Conservation (phyloP, 1,284 basidiomycete genomes). For the Rhodofomes roseus region DNA sequence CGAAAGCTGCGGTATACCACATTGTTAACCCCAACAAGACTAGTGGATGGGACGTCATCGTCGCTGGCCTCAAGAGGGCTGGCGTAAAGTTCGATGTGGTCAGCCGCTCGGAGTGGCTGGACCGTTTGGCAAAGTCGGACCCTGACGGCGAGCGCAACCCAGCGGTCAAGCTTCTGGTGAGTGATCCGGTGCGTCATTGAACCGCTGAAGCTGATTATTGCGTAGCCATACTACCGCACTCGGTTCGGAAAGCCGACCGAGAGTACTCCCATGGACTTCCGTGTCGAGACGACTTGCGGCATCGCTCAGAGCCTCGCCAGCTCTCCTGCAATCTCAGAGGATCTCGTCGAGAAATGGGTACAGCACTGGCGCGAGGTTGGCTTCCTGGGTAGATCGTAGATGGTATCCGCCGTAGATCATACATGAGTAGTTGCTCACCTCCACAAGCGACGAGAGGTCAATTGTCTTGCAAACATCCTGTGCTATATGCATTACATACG, state of each 20-base stretch:
- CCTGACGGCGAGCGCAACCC: conserved; percentile 9
- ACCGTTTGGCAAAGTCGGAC: conserved; percentile 36
- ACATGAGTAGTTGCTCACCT: not conserved
- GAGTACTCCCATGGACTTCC: conserved; percentile 6
- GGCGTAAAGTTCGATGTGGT: conserved; percentile 45
- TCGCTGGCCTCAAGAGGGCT: conserved; percentile 36
- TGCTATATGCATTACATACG: no score
- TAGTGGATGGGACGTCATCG: conserved; percentile 40
- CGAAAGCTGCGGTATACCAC: conserved; percentile 38
- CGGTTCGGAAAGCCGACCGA: conserved; percentile 4
- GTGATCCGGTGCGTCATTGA: not conserved
- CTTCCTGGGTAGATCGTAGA: conserved; percentile 1
- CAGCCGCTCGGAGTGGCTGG: conserved; percentile 43
- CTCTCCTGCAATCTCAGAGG: conserved; percentile 3
- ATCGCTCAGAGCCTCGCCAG: conserved; percentile 6
- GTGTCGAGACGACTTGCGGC: conserved; percentile 5
- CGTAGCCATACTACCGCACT: conserved; percentile 8
- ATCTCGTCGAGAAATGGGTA: conserved; percentile 11
- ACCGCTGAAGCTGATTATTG: not conserved
- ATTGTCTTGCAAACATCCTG: no score
- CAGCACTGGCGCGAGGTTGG: conserved; percentile 8
- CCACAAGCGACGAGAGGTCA: no score
- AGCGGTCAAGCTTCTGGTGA: conserved; percentile 10
- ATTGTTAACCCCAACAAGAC: conserved; percentile 40
- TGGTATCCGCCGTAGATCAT: not conserved